Evolutionary conservation across 176 grass and related monocot genomes (phyloP).

Genomic region (Avena atlantica): DNA sequence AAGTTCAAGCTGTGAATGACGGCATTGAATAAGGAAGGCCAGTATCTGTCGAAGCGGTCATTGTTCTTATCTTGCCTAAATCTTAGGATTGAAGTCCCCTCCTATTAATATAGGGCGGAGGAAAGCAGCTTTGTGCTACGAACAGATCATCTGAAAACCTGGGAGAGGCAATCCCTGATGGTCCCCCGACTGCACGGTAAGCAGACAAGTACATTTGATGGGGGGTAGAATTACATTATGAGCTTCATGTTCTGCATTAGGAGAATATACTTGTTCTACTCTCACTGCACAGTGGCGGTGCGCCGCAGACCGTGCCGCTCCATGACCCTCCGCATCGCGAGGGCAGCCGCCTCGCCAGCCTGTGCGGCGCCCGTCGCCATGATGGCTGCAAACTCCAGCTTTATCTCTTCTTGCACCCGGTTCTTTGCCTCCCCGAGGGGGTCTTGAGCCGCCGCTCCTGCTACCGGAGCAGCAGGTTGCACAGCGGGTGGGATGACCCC

Average conservation of each 20-base stretch:
- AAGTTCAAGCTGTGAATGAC: too few relatives aligned
- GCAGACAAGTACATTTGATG: neutral
- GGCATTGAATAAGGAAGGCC: too few relatives aligned
- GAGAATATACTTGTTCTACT: slow-evolving; percentile 6
- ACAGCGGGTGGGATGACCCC: slow-evolving; percentile 33
- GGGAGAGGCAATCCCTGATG: neutral
- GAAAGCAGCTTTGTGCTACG: neutral
- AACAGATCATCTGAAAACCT: slow-evolving; percentile 3
- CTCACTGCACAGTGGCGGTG: slow-evolving; percentile 31
- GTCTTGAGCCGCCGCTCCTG: slow-evolving; percentile 13
- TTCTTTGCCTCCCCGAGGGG: slow-evolving; percentile 54
- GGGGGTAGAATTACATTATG: neutral
- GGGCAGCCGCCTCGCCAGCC: slow-evolving; percentile 69
- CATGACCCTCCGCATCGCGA: slow-evolving; percentile 67
- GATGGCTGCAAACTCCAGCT: slow-evolving; percentile 67
- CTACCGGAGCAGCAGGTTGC: slow-evolving; percentile 20
- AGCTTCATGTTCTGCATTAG: neutral
- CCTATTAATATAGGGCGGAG: too few relatives aligned
- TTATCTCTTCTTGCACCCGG: slow-evolving; percentile 69
- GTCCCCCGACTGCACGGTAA: neutral
- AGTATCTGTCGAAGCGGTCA: too few relatives aligned
- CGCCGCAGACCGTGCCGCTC: slow-evolving; percentile 61
- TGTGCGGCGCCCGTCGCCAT: slow-evolving; percentile 61
- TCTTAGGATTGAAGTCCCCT: too few relatives aligned
- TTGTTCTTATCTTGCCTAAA: too few relatives aligned